These are phyloP conservation scores for Cordyceps cateniannulata DNA, from an alignment of 2,329 filamentous ascomycete genomes.

Conservation along the genomic window DNA sequence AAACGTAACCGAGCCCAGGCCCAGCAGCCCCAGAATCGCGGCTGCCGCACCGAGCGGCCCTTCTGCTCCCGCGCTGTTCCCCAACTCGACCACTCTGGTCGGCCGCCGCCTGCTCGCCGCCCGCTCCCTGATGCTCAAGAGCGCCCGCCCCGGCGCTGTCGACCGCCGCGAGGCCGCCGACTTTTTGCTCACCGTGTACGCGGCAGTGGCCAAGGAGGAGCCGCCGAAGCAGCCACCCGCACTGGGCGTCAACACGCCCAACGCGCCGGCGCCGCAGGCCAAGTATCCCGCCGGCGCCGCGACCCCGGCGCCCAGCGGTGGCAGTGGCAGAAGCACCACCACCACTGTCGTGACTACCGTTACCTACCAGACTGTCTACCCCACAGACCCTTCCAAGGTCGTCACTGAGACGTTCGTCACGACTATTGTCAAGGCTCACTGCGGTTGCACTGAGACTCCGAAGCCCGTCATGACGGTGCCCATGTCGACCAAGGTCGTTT, in stretches of 20 bases:
- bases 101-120: not conserved
- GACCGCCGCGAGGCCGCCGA: slow-evolving; percentile 22
- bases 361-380: slow-evolving; percentile 10
- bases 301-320: not conserved
- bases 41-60: not conserved
- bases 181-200: slow-evolving; percentile 39
- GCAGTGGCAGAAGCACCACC: not conserved
- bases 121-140: slow-evolving; percentile 7
- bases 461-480: not conserved
- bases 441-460: slow-evolving; percentile 6
- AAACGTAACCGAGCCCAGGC: not conserved
- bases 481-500: slow-evolving; percentile 10
- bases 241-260: slow-evolving; percentile 17
- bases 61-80: not conserved
- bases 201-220: slow-evolving; percentile 24
- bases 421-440: slow-evolving; percentile 9
- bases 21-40: not conserved
- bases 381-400: not conserved
- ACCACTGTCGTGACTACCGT: slow-evolving; percentile 10
- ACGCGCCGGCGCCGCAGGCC: not conserved
- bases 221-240: slow-evolving; percentile 28
- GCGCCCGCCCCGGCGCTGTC: slow-evolving; percentile 11
- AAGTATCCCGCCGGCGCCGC: not conserved
- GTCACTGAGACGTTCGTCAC: not conserved
- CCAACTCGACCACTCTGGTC: not conserved